Evolutionary conservation across 208 protist genomes (phyloP).

Genomic region (Borovskyia barvae): DNA sequence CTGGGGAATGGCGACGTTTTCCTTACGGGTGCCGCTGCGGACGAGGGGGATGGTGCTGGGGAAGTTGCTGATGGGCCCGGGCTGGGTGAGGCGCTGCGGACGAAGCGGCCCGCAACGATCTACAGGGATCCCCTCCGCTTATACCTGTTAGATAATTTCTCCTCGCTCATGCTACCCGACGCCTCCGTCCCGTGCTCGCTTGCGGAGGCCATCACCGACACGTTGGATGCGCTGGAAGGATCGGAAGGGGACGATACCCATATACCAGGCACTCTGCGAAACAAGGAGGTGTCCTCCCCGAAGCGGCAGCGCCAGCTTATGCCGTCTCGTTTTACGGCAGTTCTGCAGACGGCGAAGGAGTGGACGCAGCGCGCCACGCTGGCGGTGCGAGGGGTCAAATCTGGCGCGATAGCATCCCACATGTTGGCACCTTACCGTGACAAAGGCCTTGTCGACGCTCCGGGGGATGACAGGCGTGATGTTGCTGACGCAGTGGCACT

Average conservation of each 20-base stretch:
- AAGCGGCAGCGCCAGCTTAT: no score
- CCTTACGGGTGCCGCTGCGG: slow-evolving; percentile 46
- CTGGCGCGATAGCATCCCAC: slow-evolving; percentile 5
- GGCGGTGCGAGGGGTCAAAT: slow-evolving; percentile 6
- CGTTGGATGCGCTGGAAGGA: background rate
- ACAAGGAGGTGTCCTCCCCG: no score
- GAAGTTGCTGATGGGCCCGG: background rate
- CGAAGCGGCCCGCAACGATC: no score
- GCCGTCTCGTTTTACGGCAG: background rate
- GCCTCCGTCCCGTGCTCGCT: background rate
- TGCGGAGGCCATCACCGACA: background rate
- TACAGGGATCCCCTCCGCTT: slow-evolving; percentile 7
- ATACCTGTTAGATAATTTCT: slow-evolving; percentile 4
- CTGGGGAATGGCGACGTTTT: slow-evolving; percentile 66
- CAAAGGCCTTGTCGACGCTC: background rate
- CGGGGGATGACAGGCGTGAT: background rate
- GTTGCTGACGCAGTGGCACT: background rate
- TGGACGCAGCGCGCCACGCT: slow-evolving; percentile 21
- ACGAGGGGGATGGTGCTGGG: slow-evolving; percentile 15
- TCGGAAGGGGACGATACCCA: no score
- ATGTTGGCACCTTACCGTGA: background rate
- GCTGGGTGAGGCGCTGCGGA: background rate
- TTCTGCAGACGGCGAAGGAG: slow-evolving; percentile 17
- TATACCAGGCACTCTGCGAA: no score
- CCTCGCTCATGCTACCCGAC: slow-evolving; percentile 1